Base-by-base conservation (phyloP, 495 filamentous ascomycete species). In the Xylaria acuta region DNA sequence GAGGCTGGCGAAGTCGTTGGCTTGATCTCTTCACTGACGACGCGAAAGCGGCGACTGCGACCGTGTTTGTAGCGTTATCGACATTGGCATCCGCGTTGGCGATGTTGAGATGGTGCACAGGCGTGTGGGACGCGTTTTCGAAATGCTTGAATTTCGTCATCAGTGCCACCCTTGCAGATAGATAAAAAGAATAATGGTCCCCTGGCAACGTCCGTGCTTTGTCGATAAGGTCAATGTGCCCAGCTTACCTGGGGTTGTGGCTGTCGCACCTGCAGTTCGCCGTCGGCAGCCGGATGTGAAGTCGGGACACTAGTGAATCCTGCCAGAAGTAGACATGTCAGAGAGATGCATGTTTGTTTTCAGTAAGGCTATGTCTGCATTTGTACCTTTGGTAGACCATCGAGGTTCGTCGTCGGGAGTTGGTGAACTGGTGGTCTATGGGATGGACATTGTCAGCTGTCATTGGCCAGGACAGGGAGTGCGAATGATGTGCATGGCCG, bases 121-220 rank as follows among this genome's bases (percentile, higher is more conserved):
- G 43, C 49, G 67, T 54, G 67, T 70, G 47, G 25, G 27, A 64
- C 77, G 77, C 75, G 77, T 75, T 75, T 64, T 45, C 65, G 11
- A 72, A 54, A 63, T 72, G 68, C 70, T 77, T 70, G 20, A 63
- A 71, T 64, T 70, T 64, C 75, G 64, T n/a, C 59, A 78, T 79
- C 74, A 79, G 77, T 76, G 73, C 76, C 74, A 78, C 63, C 77
- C 76, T 76, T 73, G 74, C 32, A 72, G 43, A 64, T 67, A 43
- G 2, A 51, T 25, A 9, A 51, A 25, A 51, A 25, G 6, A 25
- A 1, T 9, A 51, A 25, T 67, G 53, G 41, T 20, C 20, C 25
- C 36, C 2, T 49, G 27, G 62, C 16, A 41, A 9, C 38, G 49
- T 72, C 51, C 41, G 71, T 69, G 53, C 53, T 51, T 51, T 34